phyloP scores from a whole-genome alignment of 768 basidiomycete genomes.

The Brasilioporus rufonigricans region DNA sequence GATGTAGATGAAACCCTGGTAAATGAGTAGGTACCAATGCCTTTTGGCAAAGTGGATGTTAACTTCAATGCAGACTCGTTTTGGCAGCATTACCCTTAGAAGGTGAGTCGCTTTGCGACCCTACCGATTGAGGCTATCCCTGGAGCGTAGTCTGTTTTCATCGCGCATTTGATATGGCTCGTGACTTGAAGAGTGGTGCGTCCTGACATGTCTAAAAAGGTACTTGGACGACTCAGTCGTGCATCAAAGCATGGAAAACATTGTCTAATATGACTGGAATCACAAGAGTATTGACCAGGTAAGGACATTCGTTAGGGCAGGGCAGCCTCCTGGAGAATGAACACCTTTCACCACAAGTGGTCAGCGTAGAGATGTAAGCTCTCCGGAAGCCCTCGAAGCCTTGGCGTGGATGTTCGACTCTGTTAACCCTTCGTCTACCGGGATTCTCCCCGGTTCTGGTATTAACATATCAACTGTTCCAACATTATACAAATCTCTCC shows the following conservation, averaged over 20 bases:
- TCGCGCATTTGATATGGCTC: slow-evolving; percentile 74
- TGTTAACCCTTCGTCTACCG: slow-evolving; percentile 12
- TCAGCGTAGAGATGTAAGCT: slow-evolving; percentile 40
- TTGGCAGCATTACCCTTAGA: slow-evolving; percentile 59
- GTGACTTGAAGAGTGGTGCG: slow-evolving; percentile 51
- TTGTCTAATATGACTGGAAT: slow-evolving; percentile 60
- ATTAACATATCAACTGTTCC: slow-evolving; percentile 59
- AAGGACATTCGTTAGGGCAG: slow-evolving; percentile 1
- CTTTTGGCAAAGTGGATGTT: not conserved
- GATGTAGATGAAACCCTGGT: slow-evolving; percentile 57
- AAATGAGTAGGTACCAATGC: slow-evolving; percentile 36
- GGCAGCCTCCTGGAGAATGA: not conserved
- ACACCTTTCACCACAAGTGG: slow-evolving; percentile 43
- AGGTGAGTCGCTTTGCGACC: slow-evolving; percentile 38
- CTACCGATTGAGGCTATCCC: not conserved
- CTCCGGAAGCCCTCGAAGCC: slow-evolving; percentile 38
- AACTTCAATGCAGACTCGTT: slow-evolving; percentile 42
- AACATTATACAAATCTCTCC: slow-evolving; percentile 45
- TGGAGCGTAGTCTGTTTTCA: slow-evolving; percentile 67
- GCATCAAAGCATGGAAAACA: slow-evolving; percentile 32
- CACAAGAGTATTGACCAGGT: slow-evolving; percentile 81
- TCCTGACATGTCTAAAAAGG: not conserved
- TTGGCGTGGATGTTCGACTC: slow-evolving; percentile 41
- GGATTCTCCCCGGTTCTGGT: slow-evolving; percentile 74
- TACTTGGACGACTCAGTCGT: not conserved